A percentile compares a stretch with the other conserved stretches of the same genome.
Evolutionary conservation across 345 rosid species (phyloP).

Genomic region (Linum lewisii): DNA sequence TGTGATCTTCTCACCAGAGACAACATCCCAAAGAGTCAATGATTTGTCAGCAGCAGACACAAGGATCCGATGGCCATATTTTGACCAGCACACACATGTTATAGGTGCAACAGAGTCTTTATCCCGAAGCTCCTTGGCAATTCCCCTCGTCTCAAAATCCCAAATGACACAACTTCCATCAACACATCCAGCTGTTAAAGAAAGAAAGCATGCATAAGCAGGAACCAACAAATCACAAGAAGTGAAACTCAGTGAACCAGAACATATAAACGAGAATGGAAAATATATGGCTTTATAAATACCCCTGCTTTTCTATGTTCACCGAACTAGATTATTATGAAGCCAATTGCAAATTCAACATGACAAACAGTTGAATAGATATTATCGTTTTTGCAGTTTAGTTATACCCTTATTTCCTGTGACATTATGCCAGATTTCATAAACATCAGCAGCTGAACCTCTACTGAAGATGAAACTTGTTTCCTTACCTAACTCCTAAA

Average conservation of each 20-base stretch:
- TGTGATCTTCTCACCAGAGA: slow-evolving; percentile 53
- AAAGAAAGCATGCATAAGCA: neutral
- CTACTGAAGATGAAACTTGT: no score
- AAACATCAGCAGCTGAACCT: no score
- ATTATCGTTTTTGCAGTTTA: no score
- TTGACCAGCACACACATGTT: slow-evolving; percentile 95
- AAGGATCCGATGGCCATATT: slow-evolving; percentile 78
- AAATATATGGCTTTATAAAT: no score
- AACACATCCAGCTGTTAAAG: slow-evolving; percentile 78
- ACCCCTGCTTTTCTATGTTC: no score
- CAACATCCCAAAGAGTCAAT: slow-evolving; percentile 84
- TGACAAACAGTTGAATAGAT: no score
- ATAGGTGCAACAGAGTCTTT: slow-evolving; percentile 64
- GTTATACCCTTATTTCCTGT: no score
- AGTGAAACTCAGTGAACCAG: neutral
- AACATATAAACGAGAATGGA: neutral
- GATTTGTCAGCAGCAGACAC: slow-evolving; percentile 97
- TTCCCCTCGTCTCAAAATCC: slow-evolving; percentile 96
- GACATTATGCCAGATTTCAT: no score
- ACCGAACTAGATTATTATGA: no score
- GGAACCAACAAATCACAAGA: neutral
- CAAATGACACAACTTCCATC: slow-evolving; percentile 90
- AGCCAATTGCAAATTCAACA: no score
- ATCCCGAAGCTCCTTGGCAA: slow-evolving; percentile 86
- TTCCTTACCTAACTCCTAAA: no score